Evolutionary conservation across 768 basidiomycete species (phyloP).

Genomic region (Infundibulicybe gibba): DNA sequence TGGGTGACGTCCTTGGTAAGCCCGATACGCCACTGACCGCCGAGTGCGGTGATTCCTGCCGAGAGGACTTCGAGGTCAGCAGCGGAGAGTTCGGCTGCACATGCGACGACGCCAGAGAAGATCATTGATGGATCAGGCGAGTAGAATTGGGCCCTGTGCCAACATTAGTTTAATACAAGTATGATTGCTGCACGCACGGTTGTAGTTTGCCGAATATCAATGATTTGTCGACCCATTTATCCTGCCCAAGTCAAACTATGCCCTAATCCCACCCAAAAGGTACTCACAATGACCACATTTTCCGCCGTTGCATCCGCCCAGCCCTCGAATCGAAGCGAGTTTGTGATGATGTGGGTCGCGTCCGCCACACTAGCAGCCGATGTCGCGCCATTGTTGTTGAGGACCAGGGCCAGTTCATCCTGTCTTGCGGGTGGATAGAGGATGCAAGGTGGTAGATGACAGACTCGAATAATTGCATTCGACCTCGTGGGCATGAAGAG

Average conservation of each 20-base stretch:
- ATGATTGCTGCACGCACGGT: conserved; percentile 27
- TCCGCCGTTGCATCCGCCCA: conserved; percentile 37
- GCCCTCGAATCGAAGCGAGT: conserved; percentile 53
- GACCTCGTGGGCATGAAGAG: background rate
- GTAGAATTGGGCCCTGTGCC: conserved; percentile 50
- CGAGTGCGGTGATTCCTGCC: conserved; percentile 69
- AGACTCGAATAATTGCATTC: conserved; percentile 30
- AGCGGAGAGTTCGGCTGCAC: conserved; percentile 59
- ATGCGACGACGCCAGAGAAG: conserved; percentile 81
- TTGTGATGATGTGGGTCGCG: conserved; percentile 54
- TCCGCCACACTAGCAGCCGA: conserved; percentile 25
- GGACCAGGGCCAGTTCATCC: conserved; percentile 40
- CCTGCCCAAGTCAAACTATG: conserved; percentile 22
- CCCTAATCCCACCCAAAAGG: background rate
- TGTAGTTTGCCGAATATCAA: conserved; percentile 55
- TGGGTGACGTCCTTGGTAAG: conserved; percentile 88
- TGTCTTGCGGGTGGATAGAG: conserved; percentile 40
- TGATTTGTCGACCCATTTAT: conserved; percentile 71
- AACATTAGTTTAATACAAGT: conserved; percentile 1
- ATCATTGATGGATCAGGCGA: conserved; percentile 76
- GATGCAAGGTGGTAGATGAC: conserved; percentile 47
- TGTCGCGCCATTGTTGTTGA: conserved; percentile 51
- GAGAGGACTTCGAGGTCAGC: conserved; percentile 71
- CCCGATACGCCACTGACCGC: conserved; percentile 76
- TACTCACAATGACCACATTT: conserved; percentile 30